These are phyloP conservation scores for Thuidium tamariscinum DNA, from an alignment of 225 moss, liverwort and hornwort genomes.

Conservation along the genomic window DNA sequence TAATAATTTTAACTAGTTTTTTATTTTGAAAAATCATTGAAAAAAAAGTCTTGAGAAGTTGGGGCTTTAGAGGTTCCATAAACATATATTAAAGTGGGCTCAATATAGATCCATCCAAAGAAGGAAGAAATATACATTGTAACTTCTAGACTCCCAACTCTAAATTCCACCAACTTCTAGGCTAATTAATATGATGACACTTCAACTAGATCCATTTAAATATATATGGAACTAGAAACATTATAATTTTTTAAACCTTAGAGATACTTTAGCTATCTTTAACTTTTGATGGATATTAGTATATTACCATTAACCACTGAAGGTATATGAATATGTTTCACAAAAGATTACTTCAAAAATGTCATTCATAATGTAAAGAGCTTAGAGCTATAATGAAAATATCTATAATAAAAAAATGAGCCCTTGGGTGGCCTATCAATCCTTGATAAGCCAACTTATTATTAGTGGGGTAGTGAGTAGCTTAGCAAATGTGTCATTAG, in stretches of 20 bases:
- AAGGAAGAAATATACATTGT: no score
- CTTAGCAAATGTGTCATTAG: no score
- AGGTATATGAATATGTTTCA: background rate
- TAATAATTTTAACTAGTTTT: no score
- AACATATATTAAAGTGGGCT: no score
- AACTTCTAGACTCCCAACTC: accelerated
- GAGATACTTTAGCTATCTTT: background rate
- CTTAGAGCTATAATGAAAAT: background rate
- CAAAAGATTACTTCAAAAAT: background rate
- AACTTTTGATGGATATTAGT: background rate
- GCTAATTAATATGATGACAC: accelerated
- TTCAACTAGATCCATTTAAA: background rate
- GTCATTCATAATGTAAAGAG: background rate
- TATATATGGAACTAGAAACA: background rate
- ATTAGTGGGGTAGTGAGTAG: background rate
- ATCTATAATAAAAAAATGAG: background rate
- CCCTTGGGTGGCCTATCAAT: accelerated
- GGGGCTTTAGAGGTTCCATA: no score
- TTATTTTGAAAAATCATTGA: no score
- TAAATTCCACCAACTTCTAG: background rate
- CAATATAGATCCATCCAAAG: no score
- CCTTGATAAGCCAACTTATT: background rate
- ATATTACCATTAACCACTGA: background rate
- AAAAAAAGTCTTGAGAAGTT: no score
- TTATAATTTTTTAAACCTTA: background rate